Evolutionary conservation across 331 rosid species (phyloP).

Genomic region (Phaseolus coccineus): DNA sequence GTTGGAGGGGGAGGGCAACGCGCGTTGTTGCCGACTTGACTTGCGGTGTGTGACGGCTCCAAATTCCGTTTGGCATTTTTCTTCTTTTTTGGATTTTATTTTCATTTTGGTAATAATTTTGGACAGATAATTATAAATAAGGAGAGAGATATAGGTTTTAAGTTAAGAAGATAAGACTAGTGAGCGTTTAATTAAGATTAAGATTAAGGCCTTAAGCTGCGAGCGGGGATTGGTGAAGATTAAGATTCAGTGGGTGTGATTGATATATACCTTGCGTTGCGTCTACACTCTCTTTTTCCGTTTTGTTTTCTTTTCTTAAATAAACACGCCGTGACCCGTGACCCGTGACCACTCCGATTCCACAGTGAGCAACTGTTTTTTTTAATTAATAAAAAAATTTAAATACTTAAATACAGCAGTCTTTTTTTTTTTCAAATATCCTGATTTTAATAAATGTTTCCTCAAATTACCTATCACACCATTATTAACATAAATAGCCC

Average conservation of each 20-base stretch:
- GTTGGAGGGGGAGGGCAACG: not conserved
- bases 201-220: not conserved
- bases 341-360: constrained; percentile 1
- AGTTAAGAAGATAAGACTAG: not conserved
- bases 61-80: constrained; percentile 42
- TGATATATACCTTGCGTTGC: constrained; percentile 46
- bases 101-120: not conserved
- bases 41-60: constrained; percentile 42
- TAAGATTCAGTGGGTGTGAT: not conserved
- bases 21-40: constrained; percentile 41
- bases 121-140: not conserved
- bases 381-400: too few species aligned
- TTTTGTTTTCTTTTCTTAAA: constrained; percentile 14
- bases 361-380: not conserved
- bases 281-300: constrained; percentile 16
- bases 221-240: not conserved
- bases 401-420: too few species aligned
- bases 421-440: too few species aligned
- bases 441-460: too few species aligned
- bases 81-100: not conserved
- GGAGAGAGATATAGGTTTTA: not conserved
- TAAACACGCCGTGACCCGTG: too few species aligned
- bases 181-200: not conserved
- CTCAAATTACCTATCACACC: too few species aligned
- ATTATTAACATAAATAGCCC: too few species aligned